Conservation (phyloP, 163 green algal genomes). For the Trebouxia gelatinosa region DNA sequence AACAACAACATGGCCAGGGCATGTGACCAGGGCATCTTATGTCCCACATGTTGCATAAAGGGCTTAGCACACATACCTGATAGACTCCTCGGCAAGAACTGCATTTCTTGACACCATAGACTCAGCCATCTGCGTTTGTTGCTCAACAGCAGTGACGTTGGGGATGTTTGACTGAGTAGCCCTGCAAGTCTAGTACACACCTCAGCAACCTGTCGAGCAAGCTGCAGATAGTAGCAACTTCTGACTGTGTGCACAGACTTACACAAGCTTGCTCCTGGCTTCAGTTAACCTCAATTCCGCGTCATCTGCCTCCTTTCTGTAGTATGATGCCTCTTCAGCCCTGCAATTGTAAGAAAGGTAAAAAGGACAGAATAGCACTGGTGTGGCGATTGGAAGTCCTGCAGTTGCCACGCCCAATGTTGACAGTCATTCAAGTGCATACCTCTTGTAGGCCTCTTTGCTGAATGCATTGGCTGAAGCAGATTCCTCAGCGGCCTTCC, state of each 20-base stretch:
- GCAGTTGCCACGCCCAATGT: neutral
- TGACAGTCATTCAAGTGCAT: neutral
- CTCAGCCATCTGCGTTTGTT: constrained; percentile 22
- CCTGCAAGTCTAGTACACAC: too few species aligned
- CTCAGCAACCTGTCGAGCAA: too few species aligned
- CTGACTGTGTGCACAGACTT: too few species aligned
- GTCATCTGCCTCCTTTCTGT: constrained; percentile 25
- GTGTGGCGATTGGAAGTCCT: too few species aligned
- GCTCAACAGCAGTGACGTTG: constrained; percentile 1
- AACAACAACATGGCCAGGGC: neutral
- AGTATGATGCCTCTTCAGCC: constrained; percentile 21
- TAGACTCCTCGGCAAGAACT: neutral
- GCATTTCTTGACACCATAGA: constrained; percentile 21
- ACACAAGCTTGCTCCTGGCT: neutral
- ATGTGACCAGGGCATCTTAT: neutral
- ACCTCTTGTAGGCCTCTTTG: constrained; percentile 27
- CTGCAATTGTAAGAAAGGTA: neutral
- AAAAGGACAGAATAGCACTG: neutral
- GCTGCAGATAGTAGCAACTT: too few species aligned
- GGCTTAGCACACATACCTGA: constrained; percentile 6
- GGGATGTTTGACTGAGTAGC: neutral
- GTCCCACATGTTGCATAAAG: neutral
- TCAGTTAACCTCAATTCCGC: constrained; percentile 4
- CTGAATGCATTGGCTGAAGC: constrained; percentile 6
- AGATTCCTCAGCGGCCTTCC: constrained; percentile 25